Percentiles rank a stretch among this genome's conserved stretches.
These are phyloP conservation scores for Metschnikowia lunata DNA, from an alignment of 805 yeast species.

Conservation along the genomic window DNA sequence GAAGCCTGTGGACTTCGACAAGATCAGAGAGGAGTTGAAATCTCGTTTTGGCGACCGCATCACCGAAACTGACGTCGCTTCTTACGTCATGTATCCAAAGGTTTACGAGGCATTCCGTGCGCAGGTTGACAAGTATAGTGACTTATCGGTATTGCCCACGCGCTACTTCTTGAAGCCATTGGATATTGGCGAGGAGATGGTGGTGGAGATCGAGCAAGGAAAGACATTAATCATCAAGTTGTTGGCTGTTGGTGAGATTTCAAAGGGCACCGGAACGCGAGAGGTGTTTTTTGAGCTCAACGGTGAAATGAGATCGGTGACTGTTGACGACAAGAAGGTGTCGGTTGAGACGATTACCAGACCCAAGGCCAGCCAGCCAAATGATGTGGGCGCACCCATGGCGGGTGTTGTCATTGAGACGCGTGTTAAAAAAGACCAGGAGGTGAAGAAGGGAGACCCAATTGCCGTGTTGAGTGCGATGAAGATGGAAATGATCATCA, in stretches of 20 bases:
- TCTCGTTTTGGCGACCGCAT: conserved; percentile 70
- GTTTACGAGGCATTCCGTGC: conserved; percentile 87
- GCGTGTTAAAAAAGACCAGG: conserved; percentile 80
- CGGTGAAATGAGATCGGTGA: conserved; percentile 96
- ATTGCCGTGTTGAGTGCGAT: conserved; percentile 91
- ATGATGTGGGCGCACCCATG: conserved; percentile 98
- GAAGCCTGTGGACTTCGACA: conserved; percentile 74
- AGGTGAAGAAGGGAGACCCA: conserved; percentile 95
- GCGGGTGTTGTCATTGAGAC: conserved; percentile 97
- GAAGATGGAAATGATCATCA: conserved; percentile 99
- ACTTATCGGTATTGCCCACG: conserved; percentile 91
- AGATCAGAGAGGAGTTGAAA: conserved; percentile 66
- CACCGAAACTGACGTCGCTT: conserved; percentile 86
- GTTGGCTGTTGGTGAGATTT: conserved; percentile 88
- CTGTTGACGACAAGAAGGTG: conserved; percentile 83
- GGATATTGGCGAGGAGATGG: conserved; percentile 80
- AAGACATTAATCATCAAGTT: conserved; percentile 86
- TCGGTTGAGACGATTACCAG: conserved; percentile 81
- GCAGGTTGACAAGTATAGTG: conserved; percentile 76
- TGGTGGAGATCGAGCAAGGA: conserved; percentile 90
- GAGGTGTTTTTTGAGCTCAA: conserved; percentile 97
- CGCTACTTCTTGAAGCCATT: conserved; percentile 85
- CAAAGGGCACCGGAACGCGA: conserved; percentile 80
- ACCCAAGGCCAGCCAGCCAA: conserved; percentile 89
- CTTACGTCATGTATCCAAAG: conserved; percentile 96